Evolutionary conservation across 2,329 filamentous ascomycete genomes (phyloP), one percentile per base, ranked within the genome.

Genomic region (Botrytis galanthina): DNA sequence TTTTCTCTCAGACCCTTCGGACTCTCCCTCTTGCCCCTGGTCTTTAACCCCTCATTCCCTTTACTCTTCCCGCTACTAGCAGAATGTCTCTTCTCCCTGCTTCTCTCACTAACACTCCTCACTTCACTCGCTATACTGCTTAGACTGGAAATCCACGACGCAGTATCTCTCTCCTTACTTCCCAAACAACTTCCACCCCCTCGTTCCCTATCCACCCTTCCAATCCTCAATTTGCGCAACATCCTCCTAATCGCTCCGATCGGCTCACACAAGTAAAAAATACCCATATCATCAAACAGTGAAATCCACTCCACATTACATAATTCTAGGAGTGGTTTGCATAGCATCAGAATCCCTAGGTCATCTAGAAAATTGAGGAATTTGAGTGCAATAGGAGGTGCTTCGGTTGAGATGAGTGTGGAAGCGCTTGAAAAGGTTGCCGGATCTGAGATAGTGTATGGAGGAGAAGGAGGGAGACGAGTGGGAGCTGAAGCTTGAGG

Each of bases 291-390:
- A 54, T 79, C 78, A 39, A 79, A 70, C 1, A 76, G 22, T 51
- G 77, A 76, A 3, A 78, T 62, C 48, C 76, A 67, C 12, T 76
- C 42, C 46, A 76, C 60, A 48, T 74, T 62, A 7, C 73, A 64
- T 44, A 77, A 18, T 37, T 75, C 72, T 16, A 64, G 44, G 26
- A 79, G 63, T 10, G 77, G 77, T 59, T 64, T 71, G 59, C 74
- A 74, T 16, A 79, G 60, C 4, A 78, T 22, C 29, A 73, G 37
- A 42, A 79, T 77, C 9, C 78, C 78, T 29, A 79, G 54, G 63
- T 79, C 78, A 68, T 79, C 78, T 51, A 79, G 42, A 72, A 77
- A 73, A 62, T 78, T 75, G 51, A 78, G 70, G 20, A 75, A 72
- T 67, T 70, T 32, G 22, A 73, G n/a, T 7, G 73, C n/a, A 9